Percentiles rank a stretch among this genome's conserved stretches.
Conservation (phyloP, 2,329 filamentous ascomycete genomes). For the Penicillium sp. region DNA sequence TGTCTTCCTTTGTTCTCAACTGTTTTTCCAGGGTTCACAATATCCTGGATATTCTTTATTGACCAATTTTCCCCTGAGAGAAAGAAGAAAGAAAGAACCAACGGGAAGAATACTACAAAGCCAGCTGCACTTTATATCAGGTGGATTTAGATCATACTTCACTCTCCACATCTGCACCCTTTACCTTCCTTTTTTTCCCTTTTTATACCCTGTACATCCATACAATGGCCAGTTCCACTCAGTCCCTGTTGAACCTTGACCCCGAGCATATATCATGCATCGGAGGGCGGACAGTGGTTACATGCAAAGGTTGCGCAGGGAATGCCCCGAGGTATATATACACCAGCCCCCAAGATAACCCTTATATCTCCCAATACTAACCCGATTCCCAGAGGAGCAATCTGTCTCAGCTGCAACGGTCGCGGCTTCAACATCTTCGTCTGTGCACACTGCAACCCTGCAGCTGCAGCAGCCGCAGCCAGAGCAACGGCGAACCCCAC, state of each 20-base stretch:
- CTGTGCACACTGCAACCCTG: conserved; percentile 34
- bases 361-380: not conserved
- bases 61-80: not conserved
- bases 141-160: not conserved
- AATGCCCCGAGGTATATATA: conserved; percentile 40
- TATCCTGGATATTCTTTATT: not conserved
- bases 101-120: not conserved
- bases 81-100: not conserved
- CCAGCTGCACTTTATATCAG: not conserved
- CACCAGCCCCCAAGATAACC: not conserved
- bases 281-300: conserved; percentile 35
- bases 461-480: conserved; percentile 16
- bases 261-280: conserved; percentile 37
- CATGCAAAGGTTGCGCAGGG: conserved; percentile 39
- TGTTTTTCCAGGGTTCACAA: conserved; percentile 6
- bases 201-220: not conserved
- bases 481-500: conserved; percentile 17
- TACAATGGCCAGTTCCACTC: conserved; percentile 23
- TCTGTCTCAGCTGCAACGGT: conserved; percentile 32
- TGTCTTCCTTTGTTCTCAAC: conserved; percentile 12
- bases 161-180: not conserved
- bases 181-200: not conserved
- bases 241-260: conserved; percentile 27
- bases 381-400: conserved; percentile 19
- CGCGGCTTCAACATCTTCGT: conserved; percentile 34